Conservation (phyloP, 768 basidiomycete species). For the Dacryopinax primogenitus region DNA sequence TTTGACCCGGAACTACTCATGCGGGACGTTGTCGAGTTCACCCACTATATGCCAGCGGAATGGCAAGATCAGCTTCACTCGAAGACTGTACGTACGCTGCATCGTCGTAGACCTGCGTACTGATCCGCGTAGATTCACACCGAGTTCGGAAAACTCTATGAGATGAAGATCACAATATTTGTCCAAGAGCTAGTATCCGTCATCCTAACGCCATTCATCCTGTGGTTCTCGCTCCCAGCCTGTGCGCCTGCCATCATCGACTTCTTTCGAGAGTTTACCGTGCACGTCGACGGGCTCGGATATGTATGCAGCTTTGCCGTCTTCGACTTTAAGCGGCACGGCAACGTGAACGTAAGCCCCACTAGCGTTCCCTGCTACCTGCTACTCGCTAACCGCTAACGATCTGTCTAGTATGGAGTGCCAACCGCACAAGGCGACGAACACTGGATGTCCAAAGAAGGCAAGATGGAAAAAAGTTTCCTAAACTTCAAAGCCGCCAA, state of each 20-base stretch:
- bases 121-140: slow-evolving; percentile 53
- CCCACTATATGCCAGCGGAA: slow-evolving; percentile 89
- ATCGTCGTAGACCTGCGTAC: background rate
- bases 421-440: slow-evolving; percentile 54
- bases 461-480: slow-evolving; percentile 99
- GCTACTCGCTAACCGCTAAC: no score
- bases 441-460: slow-evolving; percentile 72
- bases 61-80: slow-evolving; percentile 87
- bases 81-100: slow-evolving; percentile 46
- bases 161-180: slow-evolving; percentile 84
- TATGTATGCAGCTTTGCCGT: slow-evolving; percentile 98
- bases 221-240: slow-evolving; percentile 81
- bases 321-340: slow-evolving; percentile 92
- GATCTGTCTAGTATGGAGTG: slow-evolving; percentile 57
- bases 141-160: slow-evolving; percentile 83
- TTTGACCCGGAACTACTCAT: slow-evolving; percentile 90
- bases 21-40: slow-evolving; percentile 82
- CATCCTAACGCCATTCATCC: slow-evolving; percentile 81
- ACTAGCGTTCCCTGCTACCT: background rate
- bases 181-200: slow-evolving; percentile 81
- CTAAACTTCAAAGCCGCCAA: slow-evolving; percentile 91
- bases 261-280: slow-evolving; percentile 95
- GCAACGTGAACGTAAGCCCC: slow-evolving; percentile 63
- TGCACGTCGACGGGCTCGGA: slow-evolving; percentile 91
- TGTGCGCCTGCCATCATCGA: slow-evolving; percentile 89